Percentiles rank a stretch among this genome's conserved stretches.
Conservation (phyloP, 2,329 filamentous ascomycete genomes). For the Dactylellina parvicollis region DNA sequence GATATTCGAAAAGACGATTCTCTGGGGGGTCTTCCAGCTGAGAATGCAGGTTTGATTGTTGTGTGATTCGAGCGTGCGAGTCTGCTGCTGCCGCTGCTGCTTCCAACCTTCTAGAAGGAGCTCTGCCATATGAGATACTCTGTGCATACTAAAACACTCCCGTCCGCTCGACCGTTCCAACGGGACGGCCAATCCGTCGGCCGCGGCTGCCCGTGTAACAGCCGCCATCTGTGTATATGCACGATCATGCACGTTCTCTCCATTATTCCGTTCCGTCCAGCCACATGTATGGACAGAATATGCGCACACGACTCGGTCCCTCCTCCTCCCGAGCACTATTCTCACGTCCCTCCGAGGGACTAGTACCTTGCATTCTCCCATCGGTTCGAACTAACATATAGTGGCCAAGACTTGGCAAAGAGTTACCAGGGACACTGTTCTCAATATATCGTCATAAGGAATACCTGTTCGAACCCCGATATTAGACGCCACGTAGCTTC, state of each 20-base stretch:
- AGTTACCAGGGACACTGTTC: too few relatives aligned
- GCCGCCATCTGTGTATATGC: not conserved
- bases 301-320: not conserved
- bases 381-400: too few relatives aligned
- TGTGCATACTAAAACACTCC: not conserved
- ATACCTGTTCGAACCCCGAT: too few relatives aligned
- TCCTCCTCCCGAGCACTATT: not conserved
- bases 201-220: constrained; percentile 29
- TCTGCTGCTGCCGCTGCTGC: not conserved
- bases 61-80: too few relatives aligned
- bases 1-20: too few relatives aligned
- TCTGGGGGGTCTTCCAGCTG: too few relatives aligned
- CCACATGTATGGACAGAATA: not conserved
- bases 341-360: too few relatives aligned
- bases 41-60: too few relatives aligned
- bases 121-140: not conserved
- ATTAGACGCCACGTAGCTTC: not conserved
- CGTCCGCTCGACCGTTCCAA: constrained; percentile 6
- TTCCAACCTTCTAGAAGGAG: constrained; percentile 7
- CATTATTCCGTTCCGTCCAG: not conserved
- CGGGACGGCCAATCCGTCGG: constrained; percentile 37
- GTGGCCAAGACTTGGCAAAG: too few relatives aligned
- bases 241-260: not conserved
- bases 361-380: too few relatives aligned
- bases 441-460: too few relatives aligned